Evolutionary conservation across 352 stramenopile genomes (phyloP), one percentile per base, ranked within the genome.

Genomic region (Globisporangium takayamanum): DNA sequence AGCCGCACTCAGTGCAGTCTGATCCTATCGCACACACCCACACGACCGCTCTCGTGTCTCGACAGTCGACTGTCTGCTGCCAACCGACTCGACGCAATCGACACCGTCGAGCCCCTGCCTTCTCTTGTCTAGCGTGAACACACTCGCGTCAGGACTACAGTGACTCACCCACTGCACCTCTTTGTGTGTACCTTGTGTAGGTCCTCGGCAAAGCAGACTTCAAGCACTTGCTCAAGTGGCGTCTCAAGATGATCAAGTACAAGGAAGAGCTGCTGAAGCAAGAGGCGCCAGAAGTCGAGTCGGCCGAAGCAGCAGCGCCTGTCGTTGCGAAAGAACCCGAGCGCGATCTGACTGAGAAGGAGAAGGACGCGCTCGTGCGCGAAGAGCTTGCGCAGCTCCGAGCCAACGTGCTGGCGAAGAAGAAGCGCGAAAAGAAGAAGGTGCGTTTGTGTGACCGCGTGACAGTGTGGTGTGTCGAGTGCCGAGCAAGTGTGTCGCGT

Each of bases 201-300:
- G 85, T 99, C 10, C 80, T 99, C 15, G 97, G 98, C 51, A 99
- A 99, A 55, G 69, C 74, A 7, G 98, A 99, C 62, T 99, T 99
- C 59, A 99, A 98, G 72, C 75, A 74, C 26, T 64, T 99, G 22
- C 72, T 99, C 12, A 98, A 95, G 55, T 99, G 98, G 98, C 86
- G 97, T 20, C 74, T 96, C 6, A 96, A 97, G 39, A 98, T 99
- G 83, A 65, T 76, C 6, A 85, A 87, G 58, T 93, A 92, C 74
- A 92, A 91, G 55, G 74, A 88, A 2, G 83, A 93, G 48, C 73
- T 95, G 6, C 48, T 93, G 2, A 92, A 91, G 68, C 78, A 76
- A 2, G 59, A 84, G 1, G 72, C 72, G 0, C 70, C 74, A 0
- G 66, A 88, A 2, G 78, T 69, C 25, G 60, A 81, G 3, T 11